These are phyloP conservation scores for Backusella macrospora DNA, from an alignment of 192 early-diverging fungal genomes.

Conservation along the genomic window DNA sequence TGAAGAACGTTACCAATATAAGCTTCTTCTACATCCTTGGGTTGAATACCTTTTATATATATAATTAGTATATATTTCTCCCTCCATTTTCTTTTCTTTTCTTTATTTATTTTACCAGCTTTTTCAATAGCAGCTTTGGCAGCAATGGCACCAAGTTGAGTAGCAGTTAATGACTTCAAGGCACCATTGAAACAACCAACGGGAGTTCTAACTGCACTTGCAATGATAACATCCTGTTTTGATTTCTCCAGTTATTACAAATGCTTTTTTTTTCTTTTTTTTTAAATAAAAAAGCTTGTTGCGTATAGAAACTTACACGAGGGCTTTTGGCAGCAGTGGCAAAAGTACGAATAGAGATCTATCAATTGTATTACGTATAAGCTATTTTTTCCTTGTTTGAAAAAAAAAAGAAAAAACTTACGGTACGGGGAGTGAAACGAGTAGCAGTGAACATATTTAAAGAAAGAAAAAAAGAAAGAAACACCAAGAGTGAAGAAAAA, in stretches of 20 bases:
- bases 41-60: slow-evolving; percentile 58
- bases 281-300: neutral
- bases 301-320: slow-evolving; percentile 26
- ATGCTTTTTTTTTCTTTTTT: neutral
- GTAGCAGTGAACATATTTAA: slow-evolving; percentile 22
- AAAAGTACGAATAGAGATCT: slow-evolving; percentile 28
- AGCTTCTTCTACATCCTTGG: slow-evolving; percentile 88
- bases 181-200: slow-evolving; percentile 91
- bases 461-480: neutral
- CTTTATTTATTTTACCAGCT: slow-evolving; percentile 59
- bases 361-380: neutral
- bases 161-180: slow-evolving; percentile 79
- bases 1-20: slow-evolving; percentile 96
- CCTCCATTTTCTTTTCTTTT: neutral
- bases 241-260: neutral
- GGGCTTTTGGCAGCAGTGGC: slow-evolving; percentile 27
- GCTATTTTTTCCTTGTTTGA: neutral
- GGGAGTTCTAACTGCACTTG: slow-evolving; percentile 85
- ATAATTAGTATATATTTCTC: neutral
- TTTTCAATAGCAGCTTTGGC: slow-evolving; percentile 83
- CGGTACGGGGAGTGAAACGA: slow-evolving; percentile 16
- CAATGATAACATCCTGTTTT: slow-evolving; percentile 59
- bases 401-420: slow-evolving; percentile 6
- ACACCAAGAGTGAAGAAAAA: slow-evolving; percentile 13
- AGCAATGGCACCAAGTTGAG: slow-evolving; percentile 85